These are phyloP conservation scores for Plantago coronopus DNA, from an alignment of 305 asterid genomes.

Conservation along the genomic window DNA sequence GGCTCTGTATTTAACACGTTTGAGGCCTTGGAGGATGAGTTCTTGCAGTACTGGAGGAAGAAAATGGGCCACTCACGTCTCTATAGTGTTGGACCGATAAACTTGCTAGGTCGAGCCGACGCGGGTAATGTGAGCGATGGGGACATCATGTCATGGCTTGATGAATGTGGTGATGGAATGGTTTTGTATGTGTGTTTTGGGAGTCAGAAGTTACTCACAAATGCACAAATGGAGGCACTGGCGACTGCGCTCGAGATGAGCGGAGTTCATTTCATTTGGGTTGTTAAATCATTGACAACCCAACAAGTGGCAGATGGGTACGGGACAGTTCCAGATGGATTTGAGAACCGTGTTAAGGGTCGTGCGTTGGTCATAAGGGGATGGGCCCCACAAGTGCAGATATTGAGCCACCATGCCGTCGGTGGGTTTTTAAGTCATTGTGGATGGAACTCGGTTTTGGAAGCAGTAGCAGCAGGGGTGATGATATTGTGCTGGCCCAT, in stretches of 20 bases:
- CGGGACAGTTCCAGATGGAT: constrained; percentile 42
- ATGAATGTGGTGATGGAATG: constrained; percentile 38
- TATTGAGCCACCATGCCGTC: constrained; percentile 53
- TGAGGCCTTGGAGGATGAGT: constrained; percentile 39
- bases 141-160: constrained; percentile 45
- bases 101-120: constrained; percentile 28
- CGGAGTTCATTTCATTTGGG: constrained; percentile 58
- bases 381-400: constrained; percentile 65
- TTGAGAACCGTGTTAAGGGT: constrained; percentile 38
- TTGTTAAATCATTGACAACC: constrained; percentile 31
- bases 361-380: constrained; percentile 50
- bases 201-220: constrained; percentile 48
- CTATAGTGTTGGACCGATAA: constrained; percentile 43
- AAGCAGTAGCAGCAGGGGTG: constrained; percentile 43
- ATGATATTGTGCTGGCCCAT: constrained; percentile 72
- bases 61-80: constrained; percentile 33
- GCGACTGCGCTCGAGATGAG: constrained; percentile 56
- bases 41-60: constrained; percentile 29
- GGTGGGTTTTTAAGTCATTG: constrained; percentile 74
- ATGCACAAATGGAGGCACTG: constrained; percentile 57
- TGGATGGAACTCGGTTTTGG: constrained; percentile 75
- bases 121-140: constrained; percentile 10
- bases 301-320: constrained; percentile 44
- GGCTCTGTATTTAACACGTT: constrained; percentile 40
- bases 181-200: constrained; percentile 70